These are phyloP conservation scores for Stemphylium vesicarium DNA, from an alignment of 2,329 filamentous ascomycete genomes.

Conservation along the genomic window DNA sequence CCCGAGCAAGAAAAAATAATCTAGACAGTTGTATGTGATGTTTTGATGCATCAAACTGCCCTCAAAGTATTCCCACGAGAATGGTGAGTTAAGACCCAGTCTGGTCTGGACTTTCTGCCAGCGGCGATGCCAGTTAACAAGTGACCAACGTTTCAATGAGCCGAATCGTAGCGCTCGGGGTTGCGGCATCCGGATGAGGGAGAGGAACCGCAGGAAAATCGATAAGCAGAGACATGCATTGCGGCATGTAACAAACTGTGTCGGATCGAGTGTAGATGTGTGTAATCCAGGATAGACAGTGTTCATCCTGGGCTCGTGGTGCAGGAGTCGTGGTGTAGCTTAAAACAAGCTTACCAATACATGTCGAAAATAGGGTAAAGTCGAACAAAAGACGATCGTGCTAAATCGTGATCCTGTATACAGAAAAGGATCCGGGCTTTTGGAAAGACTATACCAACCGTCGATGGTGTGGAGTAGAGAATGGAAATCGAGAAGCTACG, in stretches of 20 bases:
- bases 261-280: slow-evolving; percentile 10
- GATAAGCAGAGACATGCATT: slow-evolving; percentile 8
- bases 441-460: slow-evolving; percentile 19
- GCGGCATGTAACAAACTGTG: slow-evolving; percentile 5
- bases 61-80: neutral
- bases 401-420: slow-evolving; percentile 26
- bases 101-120: slow-evolving; percentile 34
- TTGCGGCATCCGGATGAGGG: slow-evolving; percentile 30
- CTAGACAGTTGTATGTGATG: neutral
- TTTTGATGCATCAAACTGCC: neutral
- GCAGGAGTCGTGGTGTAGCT: slow-evolving; percentile 9
- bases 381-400: slow-evolving; percentile 13
- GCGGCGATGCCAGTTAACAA: slow-evolving; percentile 18
- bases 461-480: slow-evolving; percentile 17
- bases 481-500: slow-evolving; percentile 6
- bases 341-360: slow-evolving; percentile 12
- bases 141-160: slow-evolving; percentile 43
- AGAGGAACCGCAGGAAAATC: slow-evolving; percentile 25
- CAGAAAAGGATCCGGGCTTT: slow-evolving; percentile 32
- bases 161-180: slow-evolving; percentile 30
- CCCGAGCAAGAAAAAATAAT: neutral
- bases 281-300: neutral
- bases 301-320: slow-evolving; percentile 1
- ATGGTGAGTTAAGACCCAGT: slow-evolving; percentile 22
- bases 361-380: slow-evolving; percentile 15